These are phyloP conservation scores for Neocatenulostroma microsporum DNA, from an alignment of 2,329 filamentous ascomycete genomes.

Conservation along the genomic window DNA sequence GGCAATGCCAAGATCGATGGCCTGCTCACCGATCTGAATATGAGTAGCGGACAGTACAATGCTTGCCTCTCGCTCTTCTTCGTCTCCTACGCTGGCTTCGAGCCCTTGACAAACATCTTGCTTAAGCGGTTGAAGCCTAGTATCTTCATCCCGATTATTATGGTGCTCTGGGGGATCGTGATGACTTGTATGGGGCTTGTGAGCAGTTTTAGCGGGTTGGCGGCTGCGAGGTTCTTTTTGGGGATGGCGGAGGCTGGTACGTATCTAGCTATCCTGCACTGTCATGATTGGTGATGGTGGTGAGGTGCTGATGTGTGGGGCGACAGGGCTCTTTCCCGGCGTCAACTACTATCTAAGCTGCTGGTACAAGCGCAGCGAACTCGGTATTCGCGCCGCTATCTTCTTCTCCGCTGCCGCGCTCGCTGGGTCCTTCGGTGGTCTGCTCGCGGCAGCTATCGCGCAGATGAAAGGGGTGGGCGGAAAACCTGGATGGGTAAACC, in stretches of 20 bases:
- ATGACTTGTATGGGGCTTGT: conserved; percentile 26
- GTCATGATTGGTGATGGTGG: no score
- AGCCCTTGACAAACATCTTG: conserved; percentile 36
- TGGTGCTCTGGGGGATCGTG: conserved; percentile 24
- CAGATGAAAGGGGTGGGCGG: conserved; percentile 48
- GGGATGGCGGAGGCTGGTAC: conserved; percentile 16
- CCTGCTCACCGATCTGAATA: conserved; percentile 35
- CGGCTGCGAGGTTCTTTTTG: conserved; percentile 21
- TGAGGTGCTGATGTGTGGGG: no score
- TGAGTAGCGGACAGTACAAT: conserved; percentile 35
- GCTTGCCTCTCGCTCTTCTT: conserved; percentile 34
- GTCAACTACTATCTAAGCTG: conserved; percentile 69
- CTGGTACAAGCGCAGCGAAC: conserved; percentile 60
- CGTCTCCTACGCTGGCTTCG: conserved; percentile 29
- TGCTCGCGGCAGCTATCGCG: conserved; percentile 50
- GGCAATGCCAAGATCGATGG: conserved; percentile 23
- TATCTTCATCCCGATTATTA: conserved; percentile 23
- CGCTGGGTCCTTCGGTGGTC: conserved; percentile 46
- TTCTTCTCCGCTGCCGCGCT: conserved; percentile 45
- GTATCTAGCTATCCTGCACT: no score
- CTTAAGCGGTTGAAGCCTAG: conserved; percentile 40
- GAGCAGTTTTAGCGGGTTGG: conserved; percentile 21
- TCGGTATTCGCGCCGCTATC: conserved; percentile 44
- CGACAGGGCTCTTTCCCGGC: conserved; percentile 37
- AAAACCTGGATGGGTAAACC: conserved; percentile 37